Percentiles rank a stretch among this genome's conserved stretches.
Evolutionary conservation across 129 eudicot genomes (phyloP).

Genomic region (Dittrichia graveolens): DNA sequence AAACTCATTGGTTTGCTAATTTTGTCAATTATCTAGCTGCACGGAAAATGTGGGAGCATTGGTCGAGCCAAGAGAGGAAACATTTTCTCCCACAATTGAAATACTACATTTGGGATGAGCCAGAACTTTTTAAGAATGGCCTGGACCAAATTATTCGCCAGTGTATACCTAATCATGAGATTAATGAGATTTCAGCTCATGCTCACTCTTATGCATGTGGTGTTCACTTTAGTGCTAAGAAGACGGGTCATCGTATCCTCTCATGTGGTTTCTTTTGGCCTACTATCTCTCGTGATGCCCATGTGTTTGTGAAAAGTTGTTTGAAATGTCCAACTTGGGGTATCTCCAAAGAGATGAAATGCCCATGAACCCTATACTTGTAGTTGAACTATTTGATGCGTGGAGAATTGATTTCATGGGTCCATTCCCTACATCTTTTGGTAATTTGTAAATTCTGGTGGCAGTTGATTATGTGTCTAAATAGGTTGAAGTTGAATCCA

Average conservation of each 20-base stretch:
- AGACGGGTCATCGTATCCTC: too few species aligned
- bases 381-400: not conserved
- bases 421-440: not conserved
- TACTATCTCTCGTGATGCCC: not conserved
- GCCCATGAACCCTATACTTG: not conserved
- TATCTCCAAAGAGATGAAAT: not conserved
- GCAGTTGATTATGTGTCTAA: too few species aligned
- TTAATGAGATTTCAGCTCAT: too few species aligned
- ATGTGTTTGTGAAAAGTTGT: not conserved
- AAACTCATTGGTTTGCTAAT: not conserved
- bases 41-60: not conserved
- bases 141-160: too few species aligned
- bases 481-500: too few species aligned
- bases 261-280: not conserved
- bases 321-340: not conserved
- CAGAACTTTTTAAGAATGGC: too few species aligned
- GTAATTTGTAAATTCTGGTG: not conserved
- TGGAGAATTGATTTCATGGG: slow-evolving; percentile 15
- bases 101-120: too few species aligned
- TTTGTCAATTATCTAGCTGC: not conserved
- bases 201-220: too few species aligned
- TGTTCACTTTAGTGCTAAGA: too few species aligned
- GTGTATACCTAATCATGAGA: too few species aligned
- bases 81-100: not conserved
- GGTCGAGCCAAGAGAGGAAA: not conserved